phyloP scores from a whole-genome alignment of 2,329 filamentous ascomycete genomes.

The Fusarium sp. region DNA sequence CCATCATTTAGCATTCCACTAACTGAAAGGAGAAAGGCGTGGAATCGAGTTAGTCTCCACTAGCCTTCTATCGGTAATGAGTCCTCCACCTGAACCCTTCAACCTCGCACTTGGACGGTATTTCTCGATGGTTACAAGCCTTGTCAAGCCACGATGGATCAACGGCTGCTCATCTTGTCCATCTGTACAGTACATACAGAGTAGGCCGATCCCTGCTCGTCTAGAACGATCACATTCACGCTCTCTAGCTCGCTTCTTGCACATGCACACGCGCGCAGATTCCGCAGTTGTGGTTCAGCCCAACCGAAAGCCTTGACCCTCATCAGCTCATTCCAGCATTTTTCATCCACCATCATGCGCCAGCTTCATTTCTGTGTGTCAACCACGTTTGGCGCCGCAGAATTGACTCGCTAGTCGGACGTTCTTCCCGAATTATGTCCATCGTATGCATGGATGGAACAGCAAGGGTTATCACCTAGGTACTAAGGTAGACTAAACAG shows the following conservation, averaged over 20 bases:
- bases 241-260: not conserved
- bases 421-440: not conserved
- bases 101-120: conserved; percentile 4
- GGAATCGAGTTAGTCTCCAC: not conserved
- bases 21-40: not conserved
- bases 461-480: not conserved
- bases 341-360: conserved; percentile 4
- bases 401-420: not conserved
- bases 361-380: conserved; percentile 2
- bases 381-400: conserved; percentile 4
- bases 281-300: conserved; percentile 21
- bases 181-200: not conserved
- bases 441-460: conserved; percentile 4
- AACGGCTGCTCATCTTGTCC: conserved; percentile 22
- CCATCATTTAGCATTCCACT: not conserved
- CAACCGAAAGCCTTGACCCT: not conserved
- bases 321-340: conserved; percentile 5
- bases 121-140: conserved; percentile 22
- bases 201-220: not conserved
- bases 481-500: not conserved
- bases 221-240: not conserved
- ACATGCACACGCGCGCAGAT: not conserved
- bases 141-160: conserved; percentile 28
- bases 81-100: not conserved
- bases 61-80: not conserved